Conservation (phyloP, 140 eudicot genomes). For the Cichorium intybus region DNA sequence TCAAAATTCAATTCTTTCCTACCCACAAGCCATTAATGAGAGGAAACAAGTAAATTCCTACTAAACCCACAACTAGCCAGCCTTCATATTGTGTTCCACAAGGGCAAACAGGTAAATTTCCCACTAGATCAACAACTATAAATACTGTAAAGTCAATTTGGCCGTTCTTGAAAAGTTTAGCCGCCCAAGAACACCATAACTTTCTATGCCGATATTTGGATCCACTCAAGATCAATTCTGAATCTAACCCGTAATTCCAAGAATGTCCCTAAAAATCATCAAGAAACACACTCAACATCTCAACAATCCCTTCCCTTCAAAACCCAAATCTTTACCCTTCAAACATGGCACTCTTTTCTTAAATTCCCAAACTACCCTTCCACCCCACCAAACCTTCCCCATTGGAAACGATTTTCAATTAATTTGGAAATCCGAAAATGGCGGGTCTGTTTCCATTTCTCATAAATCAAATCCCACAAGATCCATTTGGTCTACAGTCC, state of each 20-base stretch:
- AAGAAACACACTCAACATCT: slow-evolving; percentile 82
- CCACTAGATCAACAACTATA: slow-evolving; percentile 13
- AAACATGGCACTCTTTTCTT: slow-evolving; percentile 53
- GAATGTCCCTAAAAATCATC: slow-evolving; percentile 63
- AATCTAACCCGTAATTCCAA: slow-evolving; percentile 1
- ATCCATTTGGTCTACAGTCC: slow-evolving; percentile 81
- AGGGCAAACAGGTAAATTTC: slow-evolving; percentile 13
- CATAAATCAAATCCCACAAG: slow-evolving; percentile 59
- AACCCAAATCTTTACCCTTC: slow-evolving; percentile 54
- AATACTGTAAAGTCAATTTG: slow-evolving; percentile 12
- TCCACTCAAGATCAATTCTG: neutral
- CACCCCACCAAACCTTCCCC: slow-evolving; percentile 43
- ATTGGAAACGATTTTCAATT: slow-evolving; percentile 66
- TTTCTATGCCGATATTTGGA: neutral
- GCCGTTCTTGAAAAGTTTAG: slow-evolving; percentile 1
- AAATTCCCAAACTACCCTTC: slow-evolving; percentile 42
- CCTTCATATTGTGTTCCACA: neutral
- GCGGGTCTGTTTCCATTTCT: slow-evolving; percentile 62
- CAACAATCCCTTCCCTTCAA: slow-evolving; percentile 90
- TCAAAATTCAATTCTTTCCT: slow-evolving; percentile 15
- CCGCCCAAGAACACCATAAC: slow-evolving; percentile 10
- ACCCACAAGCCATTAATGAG: slow-evolving; percentile 11
- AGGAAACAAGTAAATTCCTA: slow-evolving; percentile 15
- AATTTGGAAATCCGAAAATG: slow-evolving; percentile 59
- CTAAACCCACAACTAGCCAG: neutral